Percentiles rank a stretch among this genome's conserved stretches.
Conservation (phyloP, 345 rosid species). For the Populus nigra region DNA sequence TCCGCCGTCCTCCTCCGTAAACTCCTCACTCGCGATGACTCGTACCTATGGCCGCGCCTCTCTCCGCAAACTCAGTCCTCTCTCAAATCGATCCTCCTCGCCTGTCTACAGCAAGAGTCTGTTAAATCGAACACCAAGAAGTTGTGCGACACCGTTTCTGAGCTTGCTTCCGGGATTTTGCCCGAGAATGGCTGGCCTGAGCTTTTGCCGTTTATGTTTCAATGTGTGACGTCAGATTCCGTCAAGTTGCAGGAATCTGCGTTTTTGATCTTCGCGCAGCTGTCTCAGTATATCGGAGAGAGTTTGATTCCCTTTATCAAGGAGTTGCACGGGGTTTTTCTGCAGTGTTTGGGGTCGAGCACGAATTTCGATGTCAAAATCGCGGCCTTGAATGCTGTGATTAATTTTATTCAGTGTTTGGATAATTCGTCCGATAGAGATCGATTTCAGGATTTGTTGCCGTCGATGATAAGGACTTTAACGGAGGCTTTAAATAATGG, state of each 20-base stretch:
- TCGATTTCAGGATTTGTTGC: conserved; percentile 90
- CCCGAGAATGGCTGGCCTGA: conserved; percentile 96
- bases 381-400: conserved; percentile 88
- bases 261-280: conserved; percentile 84
- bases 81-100: conserved; percentile 66
- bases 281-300: conserved; percentile 89
- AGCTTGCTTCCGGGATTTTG: conserved; percentile 82
- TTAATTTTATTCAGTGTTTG: conserved; percentile 87
- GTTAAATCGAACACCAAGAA: conserved; percentile 77
- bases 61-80: conserved; percentile 68
- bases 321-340: conserved; percentile 79
- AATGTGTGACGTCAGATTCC: conserved; percentile 79
- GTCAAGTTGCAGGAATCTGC: conserved; percentile 86
- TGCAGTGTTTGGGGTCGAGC: conserved; percentile 60
- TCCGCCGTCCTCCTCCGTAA: conserved; percentile 91
- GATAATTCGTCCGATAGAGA: conserved; percentile 70
- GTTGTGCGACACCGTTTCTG: conserved; percentile 91
- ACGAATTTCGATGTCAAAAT: conserved; percentile 80
- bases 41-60: conserved; percentile 87
- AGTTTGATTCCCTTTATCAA: conserved; percentile 69
- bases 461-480: conserved; percentile 92
- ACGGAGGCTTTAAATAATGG: conserved; percentile 87
- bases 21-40: conserved; percentile 82
- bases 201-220: conserved; percentile 88
- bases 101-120: conserved; percentile 76